Conservation (phyloP, 1,139 yeast species). For the Yamadazyma triangularis region DNA sequence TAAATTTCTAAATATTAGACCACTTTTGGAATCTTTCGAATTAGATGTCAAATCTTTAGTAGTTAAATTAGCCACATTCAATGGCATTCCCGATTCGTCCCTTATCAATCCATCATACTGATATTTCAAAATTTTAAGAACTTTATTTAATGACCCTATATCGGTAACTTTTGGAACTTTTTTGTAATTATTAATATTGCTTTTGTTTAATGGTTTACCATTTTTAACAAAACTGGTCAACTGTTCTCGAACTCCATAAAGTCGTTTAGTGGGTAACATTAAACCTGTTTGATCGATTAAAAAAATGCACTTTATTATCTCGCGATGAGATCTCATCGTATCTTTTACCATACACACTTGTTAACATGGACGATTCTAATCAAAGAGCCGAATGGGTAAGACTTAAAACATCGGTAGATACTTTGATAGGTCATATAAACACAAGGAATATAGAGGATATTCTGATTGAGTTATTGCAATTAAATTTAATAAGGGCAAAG, state of each 20-base stretch:
- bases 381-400: conserved; percentile 44
- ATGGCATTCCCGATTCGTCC: conserved; percentile 10
- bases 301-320: conserved; percentile 31
- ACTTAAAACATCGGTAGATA: conserved; percentile 44
- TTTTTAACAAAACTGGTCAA: background rate
- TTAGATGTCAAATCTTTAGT: conserved; percentile 6
- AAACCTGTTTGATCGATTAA: too few species aligned
- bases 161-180: conserved; percentile 4
- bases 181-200: too few species aligned
- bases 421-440: conserved; percentile 43
- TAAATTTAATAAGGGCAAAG: conserved; percentile 55
- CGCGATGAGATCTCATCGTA: conserved; percentile 1
- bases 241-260: background rate
- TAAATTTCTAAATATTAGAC: conserved; percentile 27
- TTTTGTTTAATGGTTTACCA: background rate
- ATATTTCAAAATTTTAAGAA: conserved; percentile 14
- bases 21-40: conserved; percentile 3
- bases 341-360: background rate
- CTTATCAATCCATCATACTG: conserved; percentile 16
- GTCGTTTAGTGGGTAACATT: background rate
- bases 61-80: conserved; percentile 12
- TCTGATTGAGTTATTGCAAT: conserved; percentile 45
- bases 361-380: background rate
- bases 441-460: conserved; percentile 44
- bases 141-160: conserved; percentile 14